Evolutionary conservation across 2,329 filamentous ascomycete genomes (phyloP).

Genomic region (Orbilia javanica): DNA sequence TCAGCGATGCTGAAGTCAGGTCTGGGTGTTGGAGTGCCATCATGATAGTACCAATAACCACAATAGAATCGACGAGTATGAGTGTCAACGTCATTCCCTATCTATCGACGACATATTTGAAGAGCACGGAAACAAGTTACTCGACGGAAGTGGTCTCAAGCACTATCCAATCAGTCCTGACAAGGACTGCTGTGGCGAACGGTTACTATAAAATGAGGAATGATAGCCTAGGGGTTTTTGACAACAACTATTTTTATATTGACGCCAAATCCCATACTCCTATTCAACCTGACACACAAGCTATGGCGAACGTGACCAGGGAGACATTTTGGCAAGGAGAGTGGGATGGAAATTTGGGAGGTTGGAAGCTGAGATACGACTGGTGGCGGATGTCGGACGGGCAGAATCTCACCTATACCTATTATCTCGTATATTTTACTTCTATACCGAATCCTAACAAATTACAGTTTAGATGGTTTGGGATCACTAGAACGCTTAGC

Average conservation of each 20-base stretch:
- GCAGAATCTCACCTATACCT: not conserved
- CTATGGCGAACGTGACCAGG: not conserved
- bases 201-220: not conserved
- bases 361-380: not conserved
- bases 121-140: not conserved
- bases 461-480: not conserved
- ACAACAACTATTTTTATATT: not conserved
- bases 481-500: not conserved
- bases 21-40: not conserved
- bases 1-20: not conserved
- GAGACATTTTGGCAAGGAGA: not conserved
- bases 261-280: not conserved
- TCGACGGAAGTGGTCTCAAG: not conserved
- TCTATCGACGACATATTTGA: not conserved
- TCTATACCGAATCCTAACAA: not conserved
- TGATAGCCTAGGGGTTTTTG: not conserved
- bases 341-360: not conserved
- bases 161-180: not conserved
- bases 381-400: not conserved
- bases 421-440: not conserved
- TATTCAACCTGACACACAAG: not conserved
- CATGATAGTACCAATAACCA: not conserved
- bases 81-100: not conserved
- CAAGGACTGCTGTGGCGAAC: not conserved
- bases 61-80: not conserved